These are phyloP conservation scores for Zoysia matrella DNA, from an alignment of 202 grass and related monocot species.

Conservation along the genomic window DNA sequence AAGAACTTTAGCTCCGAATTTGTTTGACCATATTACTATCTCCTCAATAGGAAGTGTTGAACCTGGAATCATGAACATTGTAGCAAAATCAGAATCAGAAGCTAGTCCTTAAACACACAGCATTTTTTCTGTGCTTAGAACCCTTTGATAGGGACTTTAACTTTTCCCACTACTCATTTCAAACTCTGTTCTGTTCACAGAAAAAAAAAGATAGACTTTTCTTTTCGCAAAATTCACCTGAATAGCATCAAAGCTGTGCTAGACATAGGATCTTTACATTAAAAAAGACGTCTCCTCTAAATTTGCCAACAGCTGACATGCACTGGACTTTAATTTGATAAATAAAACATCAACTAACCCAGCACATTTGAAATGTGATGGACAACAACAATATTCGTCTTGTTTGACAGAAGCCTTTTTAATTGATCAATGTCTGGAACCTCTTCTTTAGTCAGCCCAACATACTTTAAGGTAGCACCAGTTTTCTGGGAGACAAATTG, in stretches of 20 bases:
- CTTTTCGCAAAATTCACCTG: neutral
- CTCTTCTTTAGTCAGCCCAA: conserved; percentile 85
- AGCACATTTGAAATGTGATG: conserved; percentile 92
- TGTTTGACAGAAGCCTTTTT: conserved; percentile 78
- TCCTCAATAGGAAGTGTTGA: conserved; percentile 87
- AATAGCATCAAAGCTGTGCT: neutral
- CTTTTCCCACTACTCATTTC: neutral
- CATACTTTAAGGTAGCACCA: conserved; percentile 86
- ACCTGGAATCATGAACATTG: conserved; percentile 58
- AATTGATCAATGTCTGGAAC: conserved; percentile 84
- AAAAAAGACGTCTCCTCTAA: neutral
- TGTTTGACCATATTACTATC: conserved; percentile 70
- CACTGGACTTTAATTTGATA: neutral
- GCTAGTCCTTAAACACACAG: conserved; percentile 2
- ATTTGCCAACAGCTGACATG: neutral
- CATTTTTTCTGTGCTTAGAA: neutral
- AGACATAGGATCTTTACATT: neutral
- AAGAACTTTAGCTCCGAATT: conserved; percentile 87
- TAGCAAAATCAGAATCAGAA: conserved; percentile 1
- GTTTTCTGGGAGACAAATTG: conserved; percentile 85
- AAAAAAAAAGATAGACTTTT: neutral
- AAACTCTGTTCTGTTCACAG: neutral
- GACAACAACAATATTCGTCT: conserved; percentile 85
- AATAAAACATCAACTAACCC: conserved; percentile 54
- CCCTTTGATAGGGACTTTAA: neutral